A percentile compares a stretch with the other conserved stretches of the same genome.
phyloP scores from a whole-genome alignment of 106 monocot species.

The Amphibolis antarctica region DNA sequence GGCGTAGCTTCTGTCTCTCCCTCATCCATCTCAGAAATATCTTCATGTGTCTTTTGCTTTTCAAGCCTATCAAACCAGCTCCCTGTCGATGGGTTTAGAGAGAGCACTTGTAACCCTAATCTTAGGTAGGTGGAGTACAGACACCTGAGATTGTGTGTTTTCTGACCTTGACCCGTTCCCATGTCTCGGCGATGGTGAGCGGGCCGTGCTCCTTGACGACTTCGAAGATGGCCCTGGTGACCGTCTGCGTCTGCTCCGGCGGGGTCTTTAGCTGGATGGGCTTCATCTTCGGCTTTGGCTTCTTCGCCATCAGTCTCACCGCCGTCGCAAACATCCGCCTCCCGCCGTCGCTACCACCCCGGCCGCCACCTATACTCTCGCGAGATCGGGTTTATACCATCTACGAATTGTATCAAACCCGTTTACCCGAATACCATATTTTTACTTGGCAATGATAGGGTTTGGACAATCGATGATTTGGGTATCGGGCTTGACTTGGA shows the following conservation, averaged over 20 bases:
- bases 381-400: no score
- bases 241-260: slow-evolving; percentile 82
- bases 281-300: slow-evolving; percentile 91
- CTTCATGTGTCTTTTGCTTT: slow-evolving; percentile 94
- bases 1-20: slow-evolving; percentile 74
- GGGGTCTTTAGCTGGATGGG: slow-evolving; percentile 78
- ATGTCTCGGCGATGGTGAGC: slow-evolving; percentile 84
- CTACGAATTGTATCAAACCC: no score
- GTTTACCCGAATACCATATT: no score
- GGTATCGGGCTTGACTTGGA: no score
- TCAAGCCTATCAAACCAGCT: slow-evolving; percentile 58
- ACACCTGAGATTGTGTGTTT: no score
- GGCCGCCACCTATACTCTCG: no score
- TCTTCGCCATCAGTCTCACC: slow-evolving; percentile 53
- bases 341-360: neutral
- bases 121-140: no score
- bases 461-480: no score
- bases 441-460: no score
- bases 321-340: slow-evolving; percentile 58
- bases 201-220: slow-evolving; percentile 95
- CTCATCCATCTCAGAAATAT: slow-evolving; percentile 97
- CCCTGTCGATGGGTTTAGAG: slow-evolving; percentile 20
- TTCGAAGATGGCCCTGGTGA: slow-evolving; percentile 86
- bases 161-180: slow-evolving; percentile 84
- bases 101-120: no score